Evolutionary conservation across 306 rosid genomes (phyloP).

Genomic region (Pueraria montana): DNA sequence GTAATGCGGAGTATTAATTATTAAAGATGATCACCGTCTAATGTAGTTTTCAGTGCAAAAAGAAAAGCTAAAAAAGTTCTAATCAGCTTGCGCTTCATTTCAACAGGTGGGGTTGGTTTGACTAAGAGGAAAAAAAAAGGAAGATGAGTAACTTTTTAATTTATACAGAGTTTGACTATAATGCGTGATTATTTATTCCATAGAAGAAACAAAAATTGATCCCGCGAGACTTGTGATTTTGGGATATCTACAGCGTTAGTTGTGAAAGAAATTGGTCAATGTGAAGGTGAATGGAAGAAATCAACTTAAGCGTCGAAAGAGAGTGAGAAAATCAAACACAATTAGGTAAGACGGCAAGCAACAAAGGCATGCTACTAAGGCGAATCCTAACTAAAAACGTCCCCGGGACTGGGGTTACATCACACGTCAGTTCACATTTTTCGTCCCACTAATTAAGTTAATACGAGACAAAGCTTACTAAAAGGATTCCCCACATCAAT

Average conservation of each 20-base stretch:
- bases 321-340: conserved; percentile 21
- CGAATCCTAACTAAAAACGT: conserved; percentile 52
- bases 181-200: not conserved
- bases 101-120: conserved; percentile 37
- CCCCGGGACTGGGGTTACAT: conserved; percentile 34
- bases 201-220: not conserved
- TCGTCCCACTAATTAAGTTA: conserved; percentile 35
- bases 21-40: too few relatives aligned
- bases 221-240: not conserved
- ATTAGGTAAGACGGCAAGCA: conserved; percentile 2
- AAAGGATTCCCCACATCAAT: conserved; percentile 44
- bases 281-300: conserved; percentile 2
- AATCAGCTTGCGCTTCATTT: not conserved
- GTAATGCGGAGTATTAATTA: too few relatives aligned
- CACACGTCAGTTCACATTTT: conserved; percentile 47
- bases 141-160: not conserved
- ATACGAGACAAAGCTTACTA: conserved; percentile 34
- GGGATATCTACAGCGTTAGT: not conserved
- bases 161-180: not conserved
- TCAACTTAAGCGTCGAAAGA: not conserved
- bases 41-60: not conserved
- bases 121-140: not conserved
- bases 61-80: not conserved
- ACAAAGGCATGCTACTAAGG: conserved; percentile 31
- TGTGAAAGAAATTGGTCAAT: not conserved